Evolutionary conservation across 2,329 filamentous ascomycete species (phyloP), one percentile per base, ranked within the genome.

Genomic region (Didymella arachidicola): DNA sequence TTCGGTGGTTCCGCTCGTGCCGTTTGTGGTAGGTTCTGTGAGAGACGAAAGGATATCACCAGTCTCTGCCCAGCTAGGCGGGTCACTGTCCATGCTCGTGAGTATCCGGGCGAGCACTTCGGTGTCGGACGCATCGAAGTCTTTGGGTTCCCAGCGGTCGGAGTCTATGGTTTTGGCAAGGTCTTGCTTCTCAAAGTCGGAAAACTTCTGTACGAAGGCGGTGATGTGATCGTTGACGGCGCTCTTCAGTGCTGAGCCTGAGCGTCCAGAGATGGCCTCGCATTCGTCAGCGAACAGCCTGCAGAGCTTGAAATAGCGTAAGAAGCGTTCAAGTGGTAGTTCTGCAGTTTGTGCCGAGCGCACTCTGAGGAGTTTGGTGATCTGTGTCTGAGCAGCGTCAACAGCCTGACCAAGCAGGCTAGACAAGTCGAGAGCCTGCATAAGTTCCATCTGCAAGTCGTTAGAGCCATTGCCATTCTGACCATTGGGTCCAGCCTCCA

Each of bases 261-360:
- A 90, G 56, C 90, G 85, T 0, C 92, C 91, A 22, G 90, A 94
- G 19, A 95, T 88, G 16, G 90, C 89, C 76, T 96, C 92, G 70
- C 92, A 95, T 73, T 96, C 92, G 61, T 93, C 92, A 45, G 90
- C 89, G 75, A 96, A 95, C 55, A 92, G 86, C 7, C 92, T 81
- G 69, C 94, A 95, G 32, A 96, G 82, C 1, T 86, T 91, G 68
- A 94, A 93, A 75, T 95, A 95, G 36, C 92, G 86, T 42, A 95
- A 78, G 75, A 96, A 96, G 66, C 86, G 83, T 45, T 86, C 80
- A 2, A 92, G 82, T 1, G 89, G 85, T 10, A 94, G 79, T 27
- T 85, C 84, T 2, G 86, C 84, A 44, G 87, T 89, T 71, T 93
- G 89, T 62, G 93, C 90, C 2, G 89, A 86, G 29, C 91, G 86